Percentiles rank a stretch among this genome's conserved stretches.
phyloP scores from a whole-genome alignment of 208 protist species.

The Trichomonas gallinae region DNA sequence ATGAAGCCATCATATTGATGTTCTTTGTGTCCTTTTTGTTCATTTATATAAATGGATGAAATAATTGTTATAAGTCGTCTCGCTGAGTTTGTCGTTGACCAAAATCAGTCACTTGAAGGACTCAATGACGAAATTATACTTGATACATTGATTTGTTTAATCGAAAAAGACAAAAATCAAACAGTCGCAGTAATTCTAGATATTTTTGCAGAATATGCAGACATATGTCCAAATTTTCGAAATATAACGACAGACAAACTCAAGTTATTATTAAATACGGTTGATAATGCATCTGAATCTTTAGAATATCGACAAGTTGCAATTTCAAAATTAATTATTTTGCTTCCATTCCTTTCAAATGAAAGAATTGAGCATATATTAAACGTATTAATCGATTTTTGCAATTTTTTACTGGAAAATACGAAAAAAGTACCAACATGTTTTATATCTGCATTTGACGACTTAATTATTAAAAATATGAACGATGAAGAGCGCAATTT shows the following conservation, averaged over 20 bases:
- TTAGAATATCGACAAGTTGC: background rate
- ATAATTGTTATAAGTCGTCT: background rate
- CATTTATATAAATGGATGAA: no score
- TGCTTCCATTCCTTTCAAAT: background rate
- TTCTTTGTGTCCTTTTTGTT: no score
- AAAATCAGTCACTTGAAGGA: background rate
- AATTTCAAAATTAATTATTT: background rate
- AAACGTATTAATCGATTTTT: background rate
- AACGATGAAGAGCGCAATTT: background rate
- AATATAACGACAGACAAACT: background rate
- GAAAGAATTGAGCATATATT: background rate
- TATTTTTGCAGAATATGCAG: background rate
- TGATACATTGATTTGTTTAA: background rate
- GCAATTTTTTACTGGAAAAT: background rate
- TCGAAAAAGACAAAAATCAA: background rate
- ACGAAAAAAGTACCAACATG: background rate
- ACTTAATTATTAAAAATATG: background rate
- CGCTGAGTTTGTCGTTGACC: background rate
- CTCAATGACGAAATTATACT: background rate
- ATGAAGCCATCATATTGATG: no score
- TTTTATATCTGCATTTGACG: background rate
- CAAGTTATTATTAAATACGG: background rate
- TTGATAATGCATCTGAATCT: background rate
- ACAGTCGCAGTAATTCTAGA: background rate
- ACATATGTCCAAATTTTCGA: background rate